phyloP scores from a whole-genome alignment of 805 yeast genomes.

The Metschnikowia chrysomelidarum region DNA sequence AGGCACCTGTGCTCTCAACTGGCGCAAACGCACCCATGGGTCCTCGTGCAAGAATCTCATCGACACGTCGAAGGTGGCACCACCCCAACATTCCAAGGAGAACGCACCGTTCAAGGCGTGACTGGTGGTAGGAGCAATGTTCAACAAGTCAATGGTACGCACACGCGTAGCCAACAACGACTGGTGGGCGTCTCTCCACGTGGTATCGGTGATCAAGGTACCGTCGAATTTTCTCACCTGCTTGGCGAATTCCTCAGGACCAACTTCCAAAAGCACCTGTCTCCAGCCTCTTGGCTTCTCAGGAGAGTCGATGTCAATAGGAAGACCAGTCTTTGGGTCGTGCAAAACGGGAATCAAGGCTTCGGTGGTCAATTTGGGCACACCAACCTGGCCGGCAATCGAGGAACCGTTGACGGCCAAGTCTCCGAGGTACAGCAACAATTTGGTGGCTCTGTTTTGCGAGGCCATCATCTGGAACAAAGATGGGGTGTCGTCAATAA shows the following conservation, averaged over 20 bases:
- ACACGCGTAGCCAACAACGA: constrained; percentile 96
- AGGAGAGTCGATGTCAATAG: constrained; percentile 56
- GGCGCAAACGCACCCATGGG: constrained; percentile 96
- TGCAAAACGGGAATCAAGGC: constrained; percentile 74
- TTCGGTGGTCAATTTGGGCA: constrained; percentile 75
- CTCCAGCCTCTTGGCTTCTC: constrained; percentile 83
- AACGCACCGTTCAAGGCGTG: constrained; percentile 87
- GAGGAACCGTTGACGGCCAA: constrained; percentile 94
- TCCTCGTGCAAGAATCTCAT: constrained; percentile 98
- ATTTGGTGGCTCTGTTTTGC: constrained; percentile 94
- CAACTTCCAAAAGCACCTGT: constrained; percentile 75
- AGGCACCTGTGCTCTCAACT: constrained; percentile 86
- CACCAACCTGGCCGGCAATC: constrained; percentile 92
- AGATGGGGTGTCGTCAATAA: constrained; percentile 96
- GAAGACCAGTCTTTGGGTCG: constrained; percentile 56
- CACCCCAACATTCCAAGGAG: constrained; percentile 99
- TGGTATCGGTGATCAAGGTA: constrained; percentile 93
- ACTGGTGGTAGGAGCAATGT: constrained; percentile 93
- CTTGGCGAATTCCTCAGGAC: constrained; percentile 88
- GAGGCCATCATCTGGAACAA: constrained; percentile 92
- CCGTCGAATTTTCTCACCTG: constrained; percentile 84
- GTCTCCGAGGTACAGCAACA: constrained; percentile 88
- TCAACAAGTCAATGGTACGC: constrained; percentile 85
- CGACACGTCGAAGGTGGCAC: constrained; percentile 98
- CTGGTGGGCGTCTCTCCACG: constrained; percentile 99